Evolutionary conservation across 1,284 basidiomycete species (phyloP), one percentile per base, ranked within the genome.

Genomic region (Malassezia sp.): DNA sequence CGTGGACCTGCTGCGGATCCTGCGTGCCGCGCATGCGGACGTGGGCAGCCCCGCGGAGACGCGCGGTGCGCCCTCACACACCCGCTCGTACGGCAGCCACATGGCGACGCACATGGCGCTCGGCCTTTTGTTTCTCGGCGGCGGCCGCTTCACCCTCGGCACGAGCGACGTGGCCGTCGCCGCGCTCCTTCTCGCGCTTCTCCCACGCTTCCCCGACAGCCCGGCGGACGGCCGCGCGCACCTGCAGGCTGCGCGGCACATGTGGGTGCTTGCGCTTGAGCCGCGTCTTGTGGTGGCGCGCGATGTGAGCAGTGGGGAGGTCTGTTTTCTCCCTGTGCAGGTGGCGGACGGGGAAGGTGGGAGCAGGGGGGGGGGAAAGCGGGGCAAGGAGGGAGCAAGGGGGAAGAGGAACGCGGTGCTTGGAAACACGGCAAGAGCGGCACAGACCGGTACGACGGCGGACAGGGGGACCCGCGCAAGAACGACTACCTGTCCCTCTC

Each of bases 221-320:
- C 82, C 85, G 1, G 79, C 79, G 7, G 90, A 97, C 63, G 93
- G 93, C 72, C 83, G 84, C 51, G 81, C 83, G 30, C 91, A 88
- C 63, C 76, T 95, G 4, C 93, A 96, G 70, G 87, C 89, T 0
- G 79, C 90, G 53, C 79, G 93, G 4, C 91, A 97, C 71, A 73
- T 99, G 22, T 97, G 93, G 93, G 85, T 85, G 2, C 75, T 97
- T 28, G 93, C 93, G 1, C 82, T 85, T 12, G 90, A 97, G 62
- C 90, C 93, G 3, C 75, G 93, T 35, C 90, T 90, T 67, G 75
- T 97, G 10, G 79, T 90, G 28, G 85, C 87, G 0, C 79, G 85
- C 17, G 65, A 58, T 35, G 49, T 69, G 32, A 53, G 57, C 41
- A 56, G 51, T 4, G 52, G 53, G 33, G 54, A 66, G 42, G 44